A percentile compares a stretch with the other conserved stretches of the same genome.
Evolutionary conservation across 345 rosid genomes (phyloP).

Genomic region (Eucalyptus melliodora): DNA sequence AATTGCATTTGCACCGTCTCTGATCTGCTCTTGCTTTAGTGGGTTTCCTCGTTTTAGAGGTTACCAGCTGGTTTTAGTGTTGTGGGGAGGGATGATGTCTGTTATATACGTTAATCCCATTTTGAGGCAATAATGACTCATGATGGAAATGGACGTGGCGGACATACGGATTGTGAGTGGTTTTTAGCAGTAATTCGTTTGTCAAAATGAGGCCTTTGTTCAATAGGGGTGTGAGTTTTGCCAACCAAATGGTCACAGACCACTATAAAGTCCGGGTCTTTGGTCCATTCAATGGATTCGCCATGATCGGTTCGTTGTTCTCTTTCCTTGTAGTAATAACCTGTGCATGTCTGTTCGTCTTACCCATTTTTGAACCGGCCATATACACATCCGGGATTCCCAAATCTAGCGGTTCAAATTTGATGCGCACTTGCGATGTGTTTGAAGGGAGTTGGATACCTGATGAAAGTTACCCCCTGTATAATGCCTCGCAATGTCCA

Average conservation of each 20-base stretch:
- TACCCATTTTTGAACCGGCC: conserved; percentile 24
- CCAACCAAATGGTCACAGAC: conserved; percentile 9
- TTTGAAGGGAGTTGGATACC: conserved; percentile 48
- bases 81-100: not conserved
- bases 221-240: conserved; percentile 9
- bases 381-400: conserved; percentile 5
- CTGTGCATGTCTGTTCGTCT: conserved; percentile 23
- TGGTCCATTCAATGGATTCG: conserved; percentile 21
- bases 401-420: conserved; percentile 1
- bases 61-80: not conserved
- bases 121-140: not conserved
- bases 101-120: not conserved
- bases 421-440: conserved; percentile 22
- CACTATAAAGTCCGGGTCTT: conserved; percentile 17
- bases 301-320: conserved; percentile 16
- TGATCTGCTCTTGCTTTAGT: not conserved
- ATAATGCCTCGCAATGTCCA: conserved; percentile 54
- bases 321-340: conserved; percentile 26
- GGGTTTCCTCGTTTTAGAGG: not conserved
- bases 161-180: not conserved
- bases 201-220: conserved; percentile 8
- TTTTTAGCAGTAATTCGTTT: not conserved
- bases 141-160: not conserved
- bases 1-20: not conserved
- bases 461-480: conserved; percentile 50